Conservation (phyloP, 2,329 filamentous ascomycete genomes). For the Ophiocordyceps robertsii region DNA sequence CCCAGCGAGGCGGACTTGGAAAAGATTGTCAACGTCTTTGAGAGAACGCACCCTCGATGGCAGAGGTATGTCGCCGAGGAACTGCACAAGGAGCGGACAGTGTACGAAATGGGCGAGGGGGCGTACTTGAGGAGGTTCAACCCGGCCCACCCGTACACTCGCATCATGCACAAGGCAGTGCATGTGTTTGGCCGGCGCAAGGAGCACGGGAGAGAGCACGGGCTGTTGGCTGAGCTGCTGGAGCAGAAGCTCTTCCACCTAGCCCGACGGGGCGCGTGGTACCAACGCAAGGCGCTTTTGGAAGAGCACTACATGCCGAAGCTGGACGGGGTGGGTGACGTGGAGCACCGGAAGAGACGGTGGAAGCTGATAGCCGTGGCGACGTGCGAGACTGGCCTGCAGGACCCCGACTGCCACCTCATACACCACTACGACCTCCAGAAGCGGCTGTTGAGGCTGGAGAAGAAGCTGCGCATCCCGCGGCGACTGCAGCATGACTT, state of each 20-base stretch:
- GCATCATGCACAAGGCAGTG: slow-evolving; percentile 80
- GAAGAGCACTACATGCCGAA: slow-evolving; percentile 91
- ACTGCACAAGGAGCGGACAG: slow-evolving; percentile 58
- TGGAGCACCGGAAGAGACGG: slow-evolving; percentile 54
- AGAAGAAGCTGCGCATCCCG: slow-evolving; percentile 69
- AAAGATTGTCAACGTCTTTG: slow-evolving; percentile 57
- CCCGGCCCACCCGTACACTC: slow-evolving; percentile 83
- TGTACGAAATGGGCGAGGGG: slow-evolving; percentile 74
- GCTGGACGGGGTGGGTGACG: slow-evolving; percentile 30
- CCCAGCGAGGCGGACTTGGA: slow-evolving; percentile 52
- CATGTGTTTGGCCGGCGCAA: slow-evolving; percentile 72
- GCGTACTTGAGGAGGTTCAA: slow-evolving; percentile 83
- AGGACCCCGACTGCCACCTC: slow-evolving; percentile 79
- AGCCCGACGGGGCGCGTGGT: slow-evolving; percentile 79
- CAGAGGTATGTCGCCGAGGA: slow-evolving; percentile 58
- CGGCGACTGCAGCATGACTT: slow-evolving; percentile 89
- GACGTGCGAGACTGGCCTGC: slow-evolving; percentile 77
- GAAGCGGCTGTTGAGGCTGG: slow-evolving; percentile 83
- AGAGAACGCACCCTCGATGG: slow-evolving; percentile 73
- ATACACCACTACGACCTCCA: slow-evolving; percentile 93
- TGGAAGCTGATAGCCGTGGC: slow-evolving; percentile 66
- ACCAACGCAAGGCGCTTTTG: slow-evolving; percentile 83
- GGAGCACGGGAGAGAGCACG: slow-evolving; percentile 63
- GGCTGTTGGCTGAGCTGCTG: slow-evolving; percentile 61
- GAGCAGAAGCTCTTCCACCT: slow-evolving; percentile 73